Evolutionary conservation across 257 asterid species (phyloP).

Genomic region (Catharanthus roseus): DNA sequence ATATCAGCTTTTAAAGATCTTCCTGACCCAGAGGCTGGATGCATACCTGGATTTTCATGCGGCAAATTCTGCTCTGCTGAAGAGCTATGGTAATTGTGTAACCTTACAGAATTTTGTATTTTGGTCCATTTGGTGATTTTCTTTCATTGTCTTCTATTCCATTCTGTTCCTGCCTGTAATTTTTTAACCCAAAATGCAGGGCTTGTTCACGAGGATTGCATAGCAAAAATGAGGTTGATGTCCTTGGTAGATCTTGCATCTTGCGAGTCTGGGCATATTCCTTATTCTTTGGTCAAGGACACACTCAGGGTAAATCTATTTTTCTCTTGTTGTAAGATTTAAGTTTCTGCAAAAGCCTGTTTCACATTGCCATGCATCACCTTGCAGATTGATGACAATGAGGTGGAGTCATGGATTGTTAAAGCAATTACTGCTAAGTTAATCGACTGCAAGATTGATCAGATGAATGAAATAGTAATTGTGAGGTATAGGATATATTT

Average conservation of each 20-base stretch:
- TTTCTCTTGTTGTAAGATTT: background rate
- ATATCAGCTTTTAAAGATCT: slow-evolving; percentile 74
- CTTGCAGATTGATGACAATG: slow-evolving; percentile 65
- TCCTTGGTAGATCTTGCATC: slow-evolving; percentile 74
- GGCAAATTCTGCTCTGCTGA: slow-evolving; percentile 48
- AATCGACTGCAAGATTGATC: slow-evolving; percentile 87
- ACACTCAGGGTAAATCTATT: slow-evolving; percentile 53
- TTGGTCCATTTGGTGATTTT: background rate
- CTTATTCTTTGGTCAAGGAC: slow-evolving; percentile 66
- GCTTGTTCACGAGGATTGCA: slow-evolving; percentile 80
- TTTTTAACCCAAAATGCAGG: slow-evolving; percentile 40
- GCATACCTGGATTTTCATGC: slow-evolving; percentile 71
- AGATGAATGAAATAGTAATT: slow-evolving; percentile 67
- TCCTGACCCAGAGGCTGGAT: slow-evolving; percentile 76
- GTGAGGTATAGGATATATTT: slow-evolving; percentile 50
- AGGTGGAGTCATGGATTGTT: slow-evolving; percentile 85
- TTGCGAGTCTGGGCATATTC: slow-evolving; percentile 62
- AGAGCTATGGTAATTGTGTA: slow-evolving; percentile 47
- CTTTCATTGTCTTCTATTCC: background rate
- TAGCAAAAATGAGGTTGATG: slow-evolving; percentile 81
- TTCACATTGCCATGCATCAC: background rate
- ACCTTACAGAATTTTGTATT: background rate
- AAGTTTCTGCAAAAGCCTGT: slow-evolving; percentile 5
- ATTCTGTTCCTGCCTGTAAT: slow-evolving; percentile 12
- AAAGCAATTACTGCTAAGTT: slow-evolving; percentile 85